These are phyloP conservation scores for Lepidium campestre DNA, from an alignment of 441 rosid species.

Conservation along the genomic window DNA sequence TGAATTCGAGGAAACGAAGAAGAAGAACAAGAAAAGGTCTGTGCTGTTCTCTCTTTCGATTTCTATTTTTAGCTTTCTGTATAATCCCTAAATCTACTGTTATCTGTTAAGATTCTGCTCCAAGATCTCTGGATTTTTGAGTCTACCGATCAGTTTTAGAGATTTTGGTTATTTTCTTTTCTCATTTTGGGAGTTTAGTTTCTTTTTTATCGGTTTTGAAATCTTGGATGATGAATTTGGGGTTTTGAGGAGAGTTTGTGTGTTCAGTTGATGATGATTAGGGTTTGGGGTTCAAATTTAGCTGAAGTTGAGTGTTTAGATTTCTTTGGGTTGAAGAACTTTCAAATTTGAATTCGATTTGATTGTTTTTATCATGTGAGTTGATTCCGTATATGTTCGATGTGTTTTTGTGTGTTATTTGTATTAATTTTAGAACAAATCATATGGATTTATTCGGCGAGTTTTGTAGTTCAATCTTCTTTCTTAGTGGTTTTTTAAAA, in stretches of 20 bases:
- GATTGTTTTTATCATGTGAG: neutral
- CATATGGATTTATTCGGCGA: neutral
- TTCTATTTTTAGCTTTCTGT: neutral
- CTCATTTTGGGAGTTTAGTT: neutral
- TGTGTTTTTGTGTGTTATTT: neutral
- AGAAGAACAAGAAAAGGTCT: neutral
- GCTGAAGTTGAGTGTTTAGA: neutral
- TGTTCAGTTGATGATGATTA: neutral
- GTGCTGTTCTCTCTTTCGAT: neutral
- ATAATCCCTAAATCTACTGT: conserved; percentile 15
- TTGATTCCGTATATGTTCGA: neutral
- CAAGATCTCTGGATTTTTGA: neutral
- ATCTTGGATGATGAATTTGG: neutral
- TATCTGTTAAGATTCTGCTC: neutral
- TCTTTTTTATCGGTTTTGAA: neutral
- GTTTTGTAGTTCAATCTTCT: neutral
- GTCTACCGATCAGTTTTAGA: neutral
- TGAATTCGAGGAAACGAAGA: conserved; percentile 10
- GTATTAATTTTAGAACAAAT: no score
- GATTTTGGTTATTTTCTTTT: neutral
- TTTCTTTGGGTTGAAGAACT: neutral
- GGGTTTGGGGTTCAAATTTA: neutral
- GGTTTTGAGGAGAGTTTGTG: neutral
- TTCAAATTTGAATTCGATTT: neutral
- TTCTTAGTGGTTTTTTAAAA: neutral